Evolutionary conservation across 2,329 filamentous ascomycete genomes (phyloP).

Genomic region (Didymella segeticola): DNA sequence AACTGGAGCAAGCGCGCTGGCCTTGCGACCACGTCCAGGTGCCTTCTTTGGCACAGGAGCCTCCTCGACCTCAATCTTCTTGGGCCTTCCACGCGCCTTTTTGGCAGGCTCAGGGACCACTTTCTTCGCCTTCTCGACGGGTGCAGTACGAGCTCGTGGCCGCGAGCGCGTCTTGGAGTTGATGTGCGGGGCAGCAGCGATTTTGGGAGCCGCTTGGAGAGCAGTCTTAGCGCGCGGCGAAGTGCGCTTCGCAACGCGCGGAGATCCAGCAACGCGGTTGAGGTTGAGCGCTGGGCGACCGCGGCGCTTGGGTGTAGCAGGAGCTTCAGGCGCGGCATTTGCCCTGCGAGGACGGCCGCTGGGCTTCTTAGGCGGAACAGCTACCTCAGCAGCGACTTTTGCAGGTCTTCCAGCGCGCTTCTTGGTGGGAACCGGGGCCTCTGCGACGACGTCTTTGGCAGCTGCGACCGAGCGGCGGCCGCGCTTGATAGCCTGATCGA

Average conservation of each 20-base stretch:
- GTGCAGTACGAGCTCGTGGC: conserved; percentile 27
- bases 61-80: conserved; percentile 16
- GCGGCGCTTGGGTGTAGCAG: conserved; percentile 16
- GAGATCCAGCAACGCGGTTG: conserved; percentile 25
- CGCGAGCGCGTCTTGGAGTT: conserved; percentile 30
- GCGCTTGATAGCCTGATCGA: conserved; percentile 20
- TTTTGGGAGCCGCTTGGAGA: conserved; percentile 4
- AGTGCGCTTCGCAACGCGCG: conserved; percentile 32
- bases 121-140: conserved; percentile 19
- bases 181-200: conserved; percentile 20
- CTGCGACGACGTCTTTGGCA: conserved; percentile 4
- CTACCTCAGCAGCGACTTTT: conserved; percentile 12
- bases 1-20: conserved; percentile 13
- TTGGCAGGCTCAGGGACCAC: conserved; percentile 19
- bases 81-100: conserved; percentile 28
- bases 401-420: conserved; percentile 18
- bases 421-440: conserved; percentile 10
- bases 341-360: conserved; percentile 25
- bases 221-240: conserved; percentile 14
- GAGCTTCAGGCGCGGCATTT: background rate
- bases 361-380: conserved; percentile 20
- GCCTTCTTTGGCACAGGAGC: conserved; percentile 19
- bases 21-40: conserved; percentile 15
- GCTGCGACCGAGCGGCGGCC: conserved; percentile 20
- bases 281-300: conserved; percentile 23